These are phyloP conservation scores for Barnettozyma wickerhamii DNA, from an alignment of 805 yeast species.

Conservation along the genomic window DNA sequence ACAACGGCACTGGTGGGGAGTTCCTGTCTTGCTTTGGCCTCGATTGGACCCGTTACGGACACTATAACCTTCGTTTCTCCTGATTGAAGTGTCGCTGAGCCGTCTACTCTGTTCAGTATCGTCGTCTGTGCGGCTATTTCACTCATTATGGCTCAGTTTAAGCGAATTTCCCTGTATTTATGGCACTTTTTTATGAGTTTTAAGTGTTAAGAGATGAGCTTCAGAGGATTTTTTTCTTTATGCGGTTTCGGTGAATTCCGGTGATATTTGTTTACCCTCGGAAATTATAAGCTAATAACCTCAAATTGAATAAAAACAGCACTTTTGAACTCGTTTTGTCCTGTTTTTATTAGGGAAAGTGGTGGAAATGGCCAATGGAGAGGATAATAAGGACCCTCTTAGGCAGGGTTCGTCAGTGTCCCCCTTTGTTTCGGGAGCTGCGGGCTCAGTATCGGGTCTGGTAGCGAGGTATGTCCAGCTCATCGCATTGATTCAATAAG, in stretches of 20 bases:
- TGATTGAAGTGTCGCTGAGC: conserved; percentile 60
- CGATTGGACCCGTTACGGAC: conserved; percentile 90
- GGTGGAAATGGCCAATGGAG: background rate
- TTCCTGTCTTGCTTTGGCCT: conserved; percentile 78
- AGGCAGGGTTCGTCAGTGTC: conserved; percentile 39
- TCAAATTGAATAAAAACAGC: too few relatives aligned
- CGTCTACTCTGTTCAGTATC: conserved; percentile 62
- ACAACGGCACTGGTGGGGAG: conserved; percentile 72
- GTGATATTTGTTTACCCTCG: background rate
- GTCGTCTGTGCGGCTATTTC: conserved; percentile 15
- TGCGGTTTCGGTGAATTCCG: background rate
- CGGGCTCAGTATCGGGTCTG: conserved; percentile 46
- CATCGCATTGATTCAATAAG: background rate
- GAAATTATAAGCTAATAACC: too few relatives aligned
- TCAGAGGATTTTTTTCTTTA: background rate
- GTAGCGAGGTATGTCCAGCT: conserved; percentile 27
- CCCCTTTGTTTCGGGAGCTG: conserved; percentile 35
- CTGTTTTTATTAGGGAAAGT: background rate
- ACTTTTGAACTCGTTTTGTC: too few relatives aligned
- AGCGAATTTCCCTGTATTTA: background rate
- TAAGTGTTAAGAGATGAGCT: conserved; percentile 2
- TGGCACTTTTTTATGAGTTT: too few relatives aligned
- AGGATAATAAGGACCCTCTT: conserved; percentile 36
- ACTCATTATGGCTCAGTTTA: background rate
- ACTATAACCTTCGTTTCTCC: conserved; percentile 57